Conservation (phyloP, 1,284 basidiomycete genomes). For the Tylopilus orsonianus region DNA sequence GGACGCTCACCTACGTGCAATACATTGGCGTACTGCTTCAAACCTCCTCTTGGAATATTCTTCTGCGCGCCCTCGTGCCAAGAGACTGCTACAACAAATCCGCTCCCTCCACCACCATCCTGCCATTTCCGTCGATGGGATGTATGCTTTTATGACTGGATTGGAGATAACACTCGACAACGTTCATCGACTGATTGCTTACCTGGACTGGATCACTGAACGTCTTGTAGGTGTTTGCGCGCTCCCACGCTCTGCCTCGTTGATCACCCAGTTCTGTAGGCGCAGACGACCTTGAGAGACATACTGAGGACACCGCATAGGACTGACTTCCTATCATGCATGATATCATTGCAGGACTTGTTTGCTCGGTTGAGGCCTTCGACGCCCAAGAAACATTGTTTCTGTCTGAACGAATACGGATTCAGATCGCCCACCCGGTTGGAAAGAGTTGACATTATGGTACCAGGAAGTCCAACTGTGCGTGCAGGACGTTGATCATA, state of each 20-base stretch:
- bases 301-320: conserved; percentile 6
- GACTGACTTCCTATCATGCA: conserved; percentile 18
- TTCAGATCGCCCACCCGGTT: neutral
- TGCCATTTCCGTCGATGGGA: conserved; percentile 3
- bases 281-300: conserved; percentile 20
- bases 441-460: conserved; percentile 18
- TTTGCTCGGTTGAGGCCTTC: conserved; percentile 18
- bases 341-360: conserved; percentile 22
- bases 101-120: conserved; percentile 14
- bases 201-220: conserved; percentile 35
- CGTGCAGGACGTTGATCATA: conserved; percentile 19
- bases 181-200: conserved; percentile 20
- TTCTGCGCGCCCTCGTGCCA: conserved; percentile 26
- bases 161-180: conserved; percentile 26
- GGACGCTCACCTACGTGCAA: conserved; percentile 23
- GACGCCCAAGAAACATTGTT: conserved; percentile 8
- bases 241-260: neutral
- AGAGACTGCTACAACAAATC: conserved; percentile 18
- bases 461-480: conserved; percentile 29
- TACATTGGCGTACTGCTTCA: conserved; percentile 33
- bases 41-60: conserved; percentile 37
- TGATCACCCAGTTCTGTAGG: conserved; percentile 19
- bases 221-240: conserved; percentile 20
- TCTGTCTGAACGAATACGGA: conserved; percentile 7
- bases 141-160: conserved; percentile 18